Evolutionary conservation across 1,284 basidiomycete genomes (phyloP), one percentile per base, ranked within the genome.

Genomic region (Cryptococcus floricola): DNA sequence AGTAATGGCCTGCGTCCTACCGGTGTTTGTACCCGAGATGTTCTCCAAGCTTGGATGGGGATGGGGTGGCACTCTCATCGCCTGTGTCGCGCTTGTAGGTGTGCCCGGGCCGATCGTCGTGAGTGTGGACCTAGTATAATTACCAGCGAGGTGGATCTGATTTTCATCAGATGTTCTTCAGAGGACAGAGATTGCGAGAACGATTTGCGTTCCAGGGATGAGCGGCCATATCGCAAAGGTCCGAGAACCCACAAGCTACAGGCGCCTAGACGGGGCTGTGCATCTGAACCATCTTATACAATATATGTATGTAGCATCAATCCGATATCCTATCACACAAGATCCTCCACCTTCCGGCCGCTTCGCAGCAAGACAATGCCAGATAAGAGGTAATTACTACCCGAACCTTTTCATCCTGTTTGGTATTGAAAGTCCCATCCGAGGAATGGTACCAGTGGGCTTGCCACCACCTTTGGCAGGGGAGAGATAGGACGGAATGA

Each of bases 31-130:
- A 0, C 66, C 74, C 0, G 64, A 74, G 37, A 68, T 81, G 67
- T 80, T 78, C 53, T 56, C 62, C n/a, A 66, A 57, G n/a, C 63
- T 80, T 6, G 78, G 76, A 2, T 81, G 78, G 69, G 79, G 78
- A 1, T 77, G 73, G 70, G 78, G 78, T 2, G 69, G 66, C 0
- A 77, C 75, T 0, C 44, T 80, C 3, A 60, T 81, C 3, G 79
- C 78, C 0, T 62, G 64, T 7, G 58, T 80, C 1, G 73, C 73
- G 0, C 27, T 77, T 12, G 31, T 75, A 2, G 80, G 74, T 0
- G 52, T 80, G 8, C 79, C 79, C 0, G 75, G 74, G 0, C 79
- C 79, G 1, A 27, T 75, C 13, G 58, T 76, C 25, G 71, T 70
- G 55, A 64, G 70, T 68, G 23, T 34, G 3, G 7, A 23, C 10